phyloP scores from a whole-genome alignment of 2,329 filamentous ascomycete genomes.

The Exophiala viscosa region DNA sequence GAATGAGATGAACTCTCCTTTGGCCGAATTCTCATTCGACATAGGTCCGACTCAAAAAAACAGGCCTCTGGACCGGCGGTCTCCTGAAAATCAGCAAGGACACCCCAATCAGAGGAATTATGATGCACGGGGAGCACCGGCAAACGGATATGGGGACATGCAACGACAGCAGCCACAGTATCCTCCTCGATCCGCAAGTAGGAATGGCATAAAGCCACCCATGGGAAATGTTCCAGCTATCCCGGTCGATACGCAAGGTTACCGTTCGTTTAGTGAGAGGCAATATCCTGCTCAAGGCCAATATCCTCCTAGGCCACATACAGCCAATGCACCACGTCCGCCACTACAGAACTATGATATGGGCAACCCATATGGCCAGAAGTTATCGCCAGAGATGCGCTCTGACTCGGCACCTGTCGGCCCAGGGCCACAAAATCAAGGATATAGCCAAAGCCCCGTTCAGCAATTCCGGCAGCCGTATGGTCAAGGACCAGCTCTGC shows the following conservation, averaged over 20 bases:
- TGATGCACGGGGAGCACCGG: neutral
- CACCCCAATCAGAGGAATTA: constrained; percentile 6
- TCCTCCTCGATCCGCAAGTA: constrained; percentile 25
- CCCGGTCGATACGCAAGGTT: constrained; percentile 13
- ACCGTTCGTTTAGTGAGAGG: constrained; percentile 21
- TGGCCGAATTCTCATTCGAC: constrained; percentile 66
- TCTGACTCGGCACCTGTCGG: constrained; percentile 13
- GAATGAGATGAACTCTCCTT: constrained; percentile 34
- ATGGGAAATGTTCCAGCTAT: constrained; percentile 10
- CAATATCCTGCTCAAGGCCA: constrained; percentile 16
- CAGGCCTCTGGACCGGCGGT: neutral
- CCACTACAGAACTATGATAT: constrained; percentile 14
- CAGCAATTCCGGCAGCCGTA: constrained; percentile 20
- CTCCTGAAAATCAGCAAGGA: constrained; percentile 3
- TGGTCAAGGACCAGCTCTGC: constrained; percentile 18
- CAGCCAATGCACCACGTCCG: constrained; percentile 17
- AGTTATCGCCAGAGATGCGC: constrained; percentile 3
- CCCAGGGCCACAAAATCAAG: constrained; percentile 20
- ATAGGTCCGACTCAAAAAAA: constrained; percentile 48
- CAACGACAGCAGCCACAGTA: constrained; percentile 14
- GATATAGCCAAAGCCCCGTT: constrained; percentile 22
- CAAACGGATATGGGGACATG: constrained; percentile 5
- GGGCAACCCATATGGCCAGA: constrained; percentile 15
- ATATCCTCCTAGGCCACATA: constrained; percentile 17
- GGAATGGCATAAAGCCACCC: constrained; percentile 18